Evolutionary conservation across 371 early-diverging fungal genomes (phyloP).

Genomic region (Phascolomyces articulosus): DNA sequence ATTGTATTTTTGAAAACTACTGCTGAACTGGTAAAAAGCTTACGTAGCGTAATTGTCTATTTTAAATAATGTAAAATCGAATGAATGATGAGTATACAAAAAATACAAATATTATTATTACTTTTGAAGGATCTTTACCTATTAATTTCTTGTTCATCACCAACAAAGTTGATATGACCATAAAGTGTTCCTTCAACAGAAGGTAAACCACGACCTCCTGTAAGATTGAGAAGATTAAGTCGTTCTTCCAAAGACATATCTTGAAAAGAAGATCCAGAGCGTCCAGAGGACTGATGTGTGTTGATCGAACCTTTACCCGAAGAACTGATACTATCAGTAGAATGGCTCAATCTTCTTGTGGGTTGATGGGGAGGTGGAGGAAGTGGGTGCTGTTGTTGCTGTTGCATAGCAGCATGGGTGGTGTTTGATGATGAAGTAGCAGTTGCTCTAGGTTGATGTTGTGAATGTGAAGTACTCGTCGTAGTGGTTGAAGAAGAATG

Average conservation of each 20-base stretch:
- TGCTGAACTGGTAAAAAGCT: background rate
- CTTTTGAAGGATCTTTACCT: slow-evolving; percentile 5
- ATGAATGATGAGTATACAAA: no score
- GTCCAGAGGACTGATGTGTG: background rate
- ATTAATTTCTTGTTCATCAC: slow-evolving; percentile 14
- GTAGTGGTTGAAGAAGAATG: background rate
- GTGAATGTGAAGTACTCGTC: no score
- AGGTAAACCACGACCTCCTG: background rate
- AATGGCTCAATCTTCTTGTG: background rate
- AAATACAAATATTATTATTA: background rate
- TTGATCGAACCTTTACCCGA: background rate
- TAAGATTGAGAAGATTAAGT: background rate
- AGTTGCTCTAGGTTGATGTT: no score
- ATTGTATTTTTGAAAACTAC: background rate
- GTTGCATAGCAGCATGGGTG: no score
- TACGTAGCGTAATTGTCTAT: slow-evolving; percentile 13
- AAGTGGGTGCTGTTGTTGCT: background rate
- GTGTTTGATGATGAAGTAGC: no score
- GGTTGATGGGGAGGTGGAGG: background rate
- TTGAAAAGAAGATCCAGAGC: background rate
- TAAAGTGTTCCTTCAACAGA: background rate
- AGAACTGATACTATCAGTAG: background rate
- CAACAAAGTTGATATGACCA: background rate
- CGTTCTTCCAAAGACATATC: background rate
- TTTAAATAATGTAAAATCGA: no score